Base-by-base conservation (phyloP, 371 early-diverging fungal genomes). In the Zychaea mexicana region DNA sequence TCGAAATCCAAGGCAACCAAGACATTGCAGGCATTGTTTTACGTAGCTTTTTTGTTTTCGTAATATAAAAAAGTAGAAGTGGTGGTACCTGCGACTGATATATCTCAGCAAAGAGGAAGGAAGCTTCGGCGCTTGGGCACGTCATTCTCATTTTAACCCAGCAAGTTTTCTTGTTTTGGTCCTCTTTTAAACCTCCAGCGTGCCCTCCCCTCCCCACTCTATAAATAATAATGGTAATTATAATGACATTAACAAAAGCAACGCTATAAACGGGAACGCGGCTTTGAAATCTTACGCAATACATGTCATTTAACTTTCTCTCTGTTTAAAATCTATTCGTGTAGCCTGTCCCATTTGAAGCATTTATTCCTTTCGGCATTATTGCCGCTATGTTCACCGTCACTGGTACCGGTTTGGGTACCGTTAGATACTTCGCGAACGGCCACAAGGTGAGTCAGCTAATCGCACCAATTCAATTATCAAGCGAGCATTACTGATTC, bases 301-400 rank as follows among this genome's bases (percentile, higher is more conserved):
- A 0, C 32, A 49, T 26, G 32, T 31, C 28, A 21, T n/a, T 46
- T 46, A 46, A 46, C 46, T 46, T 2, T 46, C 9, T 39, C 12
- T 39, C 39, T 39, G 39, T 21, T 30, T 33, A 33, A 33, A 33
- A 8, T 33, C 33, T 12, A 42, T 42, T 12, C n/a, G n/a, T 42
- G 10, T 33, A 82, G 82, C 82, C 82, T 61, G 82, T 82, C 57
- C 82, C 82, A 63, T 77, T 82, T 52, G 82, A 82, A 72, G 68
- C 82, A 24, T 64, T 73, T 57, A 52, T 82, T 68, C 82, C 82
- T 13, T 82, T 82, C 49, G 79, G 65, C 59, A 67, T 79, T 31
- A 82, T 82, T 68, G 62, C 76, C 63, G 66, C 64, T 27, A 66
- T 82, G 66, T 79, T 77, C 52, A 60, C 58, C 46, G 70, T 72